Evolutionary conservation across 2,329 filamentous ascomycete species (phyloP).

Genomic region (Cytospora leucostoma): DNA sequence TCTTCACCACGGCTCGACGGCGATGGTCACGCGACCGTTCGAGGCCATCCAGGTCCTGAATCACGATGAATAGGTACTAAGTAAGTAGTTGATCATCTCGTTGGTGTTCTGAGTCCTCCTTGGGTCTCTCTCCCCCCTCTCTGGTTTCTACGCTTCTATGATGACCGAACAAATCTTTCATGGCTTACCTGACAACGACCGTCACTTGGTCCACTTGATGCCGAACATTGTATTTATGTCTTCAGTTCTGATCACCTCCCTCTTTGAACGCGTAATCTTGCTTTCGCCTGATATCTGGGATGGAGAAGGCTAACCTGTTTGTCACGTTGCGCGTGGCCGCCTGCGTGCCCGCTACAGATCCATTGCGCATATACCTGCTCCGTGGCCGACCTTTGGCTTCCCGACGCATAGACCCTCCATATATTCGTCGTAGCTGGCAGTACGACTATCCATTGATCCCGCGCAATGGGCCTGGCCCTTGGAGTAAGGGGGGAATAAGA

Average conservation of each 20-base stretch:
- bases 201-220: slow-evolving; percentile 27
- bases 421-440: too few species aligned
- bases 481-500: too few species aligned
- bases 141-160: neutral
- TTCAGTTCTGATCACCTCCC: slow-evolving; percentile 8
- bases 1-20: too few species aligned
- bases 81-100: neutral
- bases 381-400: neutral
- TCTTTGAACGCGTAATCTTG: neutral
- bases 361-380: neutral
- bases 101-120: neutral
- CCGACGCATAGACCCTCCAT: neutral
- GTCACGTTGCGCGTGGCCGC: neutral
- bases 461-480: too few species aligned
- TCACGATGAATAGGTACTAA: neutral
- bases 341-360: neutral
- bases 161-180: slow-evolving; percentile 27
- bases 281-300: neutral
- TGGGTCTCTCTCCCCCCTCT: neutral
- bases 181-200: slow-evolving; percentile 29
- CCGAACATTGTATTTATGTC: slow-evolving; percentile 21
- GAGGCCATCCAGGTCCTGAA: neutral
- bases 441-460: too few species aligned
- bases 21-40: neutral
- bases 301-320: slow-evolving; percentile 2